Percentiles rank a stretch among this genome's conserved stretches.
phyloP scores from a whole-genome alignment of 129 eudicot species.

The Pseudognaphalium luteoalbum region DNA sequence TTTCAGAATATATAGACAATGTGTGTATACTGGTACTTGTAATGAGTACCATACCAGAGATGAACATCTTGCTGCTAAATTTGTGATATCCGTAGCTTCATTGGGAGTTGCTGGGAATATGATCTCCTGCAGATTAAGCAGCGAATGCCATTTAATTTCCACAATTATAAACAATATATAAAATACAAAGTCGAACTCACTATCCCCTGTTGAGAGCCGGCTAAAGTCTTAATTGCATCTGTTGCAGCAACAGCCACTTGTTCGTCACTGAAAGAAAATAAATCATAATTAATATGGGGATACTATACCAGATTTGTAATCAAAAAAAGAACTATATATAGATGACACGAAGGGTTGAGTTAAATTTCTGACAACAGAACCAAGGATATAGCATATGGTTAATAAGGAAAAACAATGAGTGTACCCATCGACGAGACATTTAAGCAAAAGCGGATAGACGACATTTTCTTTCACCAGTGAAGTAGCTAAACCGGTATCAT shows the following conservation, averaged over 20 bases:
- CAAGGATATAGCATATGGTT: conserved; percentile 9
- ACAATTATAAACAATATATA: neutral
- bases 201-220: conserved; percentile 59
- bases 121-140: conserved; percentile 48
- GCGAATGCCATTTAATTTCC: conserved; percentile 12
- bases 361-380: neutral
- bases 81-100: conserved; percentile 68
- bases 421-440: conserved; percentile 82
- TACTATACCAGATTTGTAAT: neutral
- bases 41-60: conserved; percentile 63
- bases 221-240: conserved; percentile 69
- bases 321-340: conserved; percentile 2
- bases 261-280: conserved; percentile 56
- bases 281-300: neutral
- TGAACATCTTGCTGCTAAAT: conserved; percentile 66
- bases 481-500: conserved; percentile 43
- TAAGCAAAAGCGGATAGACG: conserved; percentile 72
- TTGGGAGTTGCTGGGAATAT: conserved; percentile 56
- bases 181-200: conserved; percentile 40
- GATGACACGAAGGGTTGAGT: neutral
- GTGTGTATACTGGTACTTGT: conserved; percentile 1
- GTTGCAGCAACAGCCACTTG: conserved; percentile 76
- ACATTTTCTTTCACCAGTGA: conserved; percentile 54
- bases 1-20: conserved; percentile 6
- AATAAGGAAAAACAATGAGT: neutral